Conservation (phyloP, 768 basidiomycete species). For the Collybiopsis luxurians region DNA sequence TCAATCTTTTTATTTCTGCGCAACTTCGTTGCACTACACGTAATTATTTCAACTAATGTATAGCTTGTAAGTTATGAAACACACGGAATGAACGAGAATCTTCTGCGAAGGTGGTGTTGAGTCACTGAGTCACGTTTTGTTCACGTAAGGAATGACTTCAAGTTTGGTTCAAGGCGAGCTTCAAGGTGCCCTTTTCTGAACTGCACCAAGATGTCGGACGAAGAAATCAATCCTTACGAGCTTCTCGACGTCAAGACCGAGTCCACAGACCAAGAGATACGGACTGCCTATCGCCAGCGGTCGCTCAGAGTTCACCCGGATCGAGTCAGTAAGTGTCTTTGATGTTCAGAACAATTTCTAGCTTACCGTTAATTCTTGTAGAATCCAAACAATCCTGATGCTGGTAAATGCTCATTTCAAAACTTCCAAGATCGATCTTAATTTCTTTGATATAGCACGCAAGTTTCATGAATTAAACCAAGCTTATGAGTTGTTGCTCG, state of each 20-base stretch:
- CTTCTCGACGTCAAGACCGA: constrained; percentile 59
- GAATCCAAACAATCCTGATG: constrained; percentile 81
- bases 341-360: constrained; percentile 12
- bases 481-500: constrained; percentile 78
- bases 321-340: constrained; percentile 48
- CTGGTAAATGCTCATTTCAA: constrained; percentile 40
- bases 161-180: no score
- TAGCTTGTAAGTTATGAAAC: no score
- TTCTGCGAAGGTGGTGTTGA: no score
- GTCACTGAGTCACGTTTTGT: no score
- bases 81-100: no score
- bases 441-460: constrained; percentile 39
- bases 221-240: constrained; percentile 73
- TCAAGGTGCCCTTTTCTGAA: neutral
- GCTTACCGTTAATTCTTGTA: constrained; percentile 28
- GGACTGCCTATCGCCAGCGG: constrained; percentile 73
- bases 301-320: constrained; percentile 89
- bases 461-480: constrained; percentile 85
- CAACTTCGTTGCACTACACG: no score
- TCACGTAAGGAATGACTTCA: no score
- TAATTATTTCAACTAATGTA: no score
- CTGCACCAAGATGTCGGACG: constrained; percentile 30
- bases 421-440: neutral
- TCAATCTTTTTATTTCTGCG: no score
- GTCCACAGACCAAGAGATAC: constrained; percentile 74